Base-by-base conservation (phyloP, 768 basidiomycete species). In the Leccinum pellstonianum region DNA sequence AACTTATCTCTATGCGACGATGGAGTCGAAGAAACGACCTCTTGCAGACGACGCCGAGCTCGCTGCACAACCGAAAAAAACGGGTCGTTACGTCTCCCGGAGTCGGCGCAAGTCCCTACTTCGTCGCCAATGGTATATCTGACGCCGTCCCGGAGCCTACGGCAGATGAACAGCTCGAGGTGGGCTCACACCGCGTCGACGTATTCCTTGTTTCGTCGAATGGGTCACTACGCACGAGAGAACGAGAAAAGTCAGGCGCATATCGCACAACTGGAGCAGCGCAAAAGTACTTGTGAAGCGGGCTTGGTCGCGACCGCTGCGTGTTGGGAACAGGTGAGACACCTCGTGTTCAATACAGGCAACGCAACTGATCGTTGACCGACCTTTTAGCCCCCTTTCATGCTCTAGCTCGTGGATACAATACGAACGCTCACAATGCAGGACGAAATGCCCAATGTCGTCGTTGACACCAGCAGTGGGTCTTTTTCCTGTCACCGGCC, bases 141-240 rank as follows among this genome's bases (percentile, higher is more conserved):
- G 70, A 69, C 31, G 43, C 46, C 79, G 58, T 56, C 35, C 58
- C 68, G 75, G 83, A 84, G 68, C 79, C 80, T 62, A 76, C 75
- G 49, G 81, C 81, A 62, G 74, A 74, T 63, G 81, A 83, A 73
- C 82, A 82, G 70, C 79, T 90, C 65, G 88, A 90, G 86, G 88
- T 87, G 77, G 72, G 70, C 63, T 57, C 51, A 68, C 58, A 60
- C 61, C 59, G 46, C 53, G 63, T 65, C 65, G 63, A 63, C 58
- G 29, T 62, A 59, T 64, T 54, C 52, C 47, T 86, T 94, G 53
- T 93, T 85, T 73, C 82, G 92, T 43, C 80, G 90, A 59, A 93
- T 94, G 91, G 85, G 80, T 67, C 84, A 92, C 67, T 93, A 93
- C 72, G 84, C 86, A 56, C 83, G 89, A 61, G 86, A 91, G 77